phyloP scores from a whole-genome alignment of 192 early-diverging fungal genomes.

The Diversispora epigaea region DNA sequence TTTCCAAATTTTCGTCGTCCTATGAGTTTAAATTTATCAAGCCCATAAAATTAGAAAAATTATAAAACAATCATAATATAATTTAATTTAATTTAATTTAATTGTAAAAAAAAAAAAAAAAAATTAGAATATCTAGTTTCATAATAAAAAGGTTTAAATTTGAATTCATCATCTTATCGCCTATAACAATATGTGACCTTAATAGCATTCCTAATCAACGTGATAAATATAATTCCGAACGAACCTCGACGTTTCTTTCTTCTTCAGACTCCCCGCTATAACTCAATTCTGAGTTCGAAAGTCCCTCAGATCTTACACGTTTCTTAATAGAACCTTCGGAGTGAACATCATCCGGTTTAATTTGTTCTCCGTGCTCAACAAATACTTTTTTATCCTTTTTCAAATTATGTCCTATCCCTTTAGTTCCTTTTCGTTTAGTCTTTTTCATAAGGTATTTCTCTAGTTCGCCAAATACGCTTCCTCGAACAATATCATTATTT shows the following conservation, averaged over 20 bases:
- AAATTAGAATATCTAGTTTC: too few relatives aligned
- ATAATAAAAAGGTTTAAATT: too few relatives aligned
- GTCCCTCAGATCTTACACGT: background rate
- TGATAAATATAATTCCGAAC: background rate
- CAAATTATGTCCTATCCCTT: background rate
- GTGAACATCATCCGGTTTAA: background rate
- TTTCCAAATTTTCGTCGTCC: too few relatives aligned
- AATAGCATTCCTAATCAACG: too few relatives aligned
- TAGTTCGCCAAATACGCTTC: slow-evolving; percentile 29
- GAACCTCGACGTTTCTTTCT: slow-evolving; percentile 22
- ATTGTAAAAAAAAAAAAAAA: too few relatives aligned
- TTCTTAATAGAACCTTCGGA: slow-evolving; percentile 19
- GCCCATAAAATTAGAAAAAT: too few relatives aligned
- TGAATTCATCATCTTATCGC: too few relatives aligned
- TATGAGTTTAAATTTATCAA: too few relatives aligned
- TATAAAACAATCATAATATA: too few relatives aligned
- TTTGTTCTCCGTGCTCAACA: slow-evolving; percentile 8
- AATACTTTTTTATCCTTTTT: slow-evolving; percentile 15
- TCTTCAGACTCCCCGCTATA: slow-evolving; percentile 6
- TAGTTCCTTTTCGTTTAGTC: background rate
- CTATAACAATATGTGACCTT: too few relatives aligned
- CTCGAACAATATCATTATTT: slow-evolving; percentile 22
- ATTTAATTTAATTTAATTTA: too few relatives aligned
- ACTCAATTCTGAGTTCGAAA: background rate
- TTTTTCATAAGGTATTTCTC: slow-evolving; percentile 28